These are phyloP conservation scores for Plasmodium gaboni DNA, from an alignment of 169 alveolate species.

Conservation along the genomic window DNA sequence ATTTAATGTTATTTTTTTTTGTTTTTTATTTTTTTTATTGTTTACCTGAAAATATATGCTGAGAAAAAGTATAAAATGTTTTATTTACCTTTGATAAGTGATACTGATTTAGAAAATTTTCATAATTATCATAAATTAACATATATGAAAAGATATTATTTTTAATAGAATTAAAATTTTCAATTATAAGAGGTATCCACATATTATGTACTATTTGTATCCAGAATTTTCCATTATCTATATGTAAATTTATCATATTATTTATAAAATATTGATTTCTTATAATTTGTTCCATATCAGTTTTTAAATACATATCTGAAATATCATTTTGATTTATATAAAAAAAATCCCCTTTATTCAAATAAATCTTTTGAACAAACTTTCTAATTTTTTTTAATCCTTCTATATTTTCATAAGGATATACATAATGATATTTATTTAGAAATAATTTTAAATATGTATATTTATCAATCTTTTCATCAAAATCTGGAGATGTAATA, in stretches of 20 bases:
- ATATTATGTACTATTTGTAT: constrained; percentile 66
- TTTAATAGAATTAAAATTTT: constrained; percentile 20
- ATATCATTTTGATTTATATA: constrained; percentile 53
- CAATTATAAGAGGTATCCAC: constrained; percentile 67
- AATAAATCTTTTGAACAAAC: constrained; percentile 18
- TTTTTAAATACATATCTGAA: constrained; percentile 65
- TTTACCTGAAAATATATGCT: constrained; percentile 63
- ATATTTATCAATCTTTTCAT: constrained; percentile 62
- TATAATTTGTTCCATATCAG: constrained; percentile 49
- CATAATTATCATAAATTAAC: constrained; percentile 34
- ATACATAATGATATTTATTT: constrained; percentile 62
- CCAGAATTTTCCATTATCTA: constrained; percentile 74
- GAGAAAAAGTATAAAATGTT: constrained; percentile 58
- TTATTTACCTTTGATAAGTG: constrained; percentile 12
- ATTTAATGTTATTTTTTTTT: too few relatives aligned
- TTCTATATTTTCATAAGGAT: constrained; percentile 55
- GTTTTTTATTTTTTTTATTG: background rate
- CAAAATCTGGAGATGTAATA: constrained; percentile 68
- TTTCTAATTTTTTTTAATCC: constrained; percentile 49
- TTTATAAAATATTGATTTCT: constrained; percentile 67
- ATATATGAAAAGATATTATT: constrained; percentile 44
- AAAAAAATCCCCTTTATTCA: constrained; percentile 20
- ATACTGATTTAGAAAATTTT: constrained; percentile 33
- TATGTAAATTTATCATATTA: constrained; percentile 71
- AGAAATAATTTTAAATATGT: constrained; percentile 60